A percentile compares a stretch with the other conserved stretches of the same genome.
Evolutionary conservation across 2,329 filamentous ascomycete species (phyloP).

Genomic region (Ophiocordyceps camponoti-floridani): DNA sequence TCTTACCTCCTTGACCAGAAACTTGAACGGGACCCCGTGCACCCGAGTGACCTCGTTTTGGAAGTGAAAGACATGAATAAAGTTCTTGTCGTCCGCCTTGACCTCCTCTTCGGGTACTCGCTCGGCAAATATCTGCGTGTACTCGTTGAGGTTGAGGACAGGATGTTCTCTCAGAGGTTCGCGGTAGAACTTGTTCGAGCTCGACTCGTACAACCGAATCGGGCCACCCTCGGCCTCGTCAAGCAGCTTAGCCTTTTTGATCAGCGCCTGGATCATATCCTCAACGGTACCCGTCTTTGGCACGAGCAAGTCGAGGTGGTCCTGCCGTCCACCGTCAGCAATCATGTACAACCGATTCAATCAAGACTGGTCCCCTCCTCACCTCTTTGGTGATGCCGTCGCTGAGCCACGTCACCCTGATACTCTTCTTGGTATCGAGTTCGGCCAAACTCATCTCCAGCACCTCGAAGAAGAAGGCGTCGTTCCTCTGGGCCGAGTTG

Average conservation of each 20-base stretch:
- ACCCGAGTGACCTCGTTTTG: conserved; percentile 72
- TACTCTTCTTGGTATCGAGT: conserved; percentile 75
- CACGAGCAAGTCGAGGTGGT: conserved; percentile 67
- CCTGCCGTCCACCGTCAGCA: conserved; percentile 23
- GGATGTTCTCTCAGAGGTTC: conserved; percentile 51
- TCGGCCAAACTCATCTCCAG: conserved; percentile 89
- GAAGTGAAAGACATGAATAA: conserved; percentile 78
- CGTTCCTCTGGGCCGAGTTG: conserved; percentile 50
- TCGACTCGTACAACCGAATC: conserved; percentile 68
- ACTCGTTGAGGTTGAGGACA: conserved; percentile 76
- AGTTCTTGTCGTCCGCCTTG: conserved; percentile 35
- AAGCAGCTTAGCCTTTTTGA: conserved; percentile 65
- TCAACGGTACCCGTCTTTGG: conserved; percentile 68
- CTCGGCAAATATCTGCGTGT: conserved; percentile 65
- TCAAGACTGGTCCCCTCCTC: conserved; percentile 13
- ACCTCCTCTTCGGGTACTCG: conserved; percentile 57
- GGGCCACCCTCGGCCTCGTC: conserved; percentile 52
- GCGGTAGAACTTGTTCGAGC: conserved; percentile 69
- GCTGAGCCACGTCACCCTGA: conserved; percentile 70
- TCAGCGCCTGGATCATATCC: conserved; percentile 58
- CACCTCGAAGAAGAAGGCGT: conserved; percentile 81
- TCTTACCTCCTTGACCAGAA: conserved; percentile 63
- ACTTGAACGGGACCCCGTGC: conserved; percentile 83
- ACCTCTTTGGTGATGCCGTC: conserved; percentile 89
- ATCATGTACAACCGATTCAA: neutral